phyloP scores from a whole-genome alignment of 78 protist genomes.

The Dictyostelium discoideum region dicty_2.7 NC_007088.5:7185001-7185500 shows the following conservation, averaged over 20 bases:
- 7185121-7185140: too few relatives aligned
- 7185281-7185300: background rate
- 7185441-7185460: background rate
- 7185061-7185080: too few relatives aligned
- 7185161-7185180: too few relatives aligned
- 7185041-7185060: too few relatives aligned
- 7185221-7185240: background rate
- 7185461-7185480: background rate
- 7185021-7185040: too few relatives aligned
- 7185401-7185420: background rate
- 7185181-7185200: too few relatives aligned
- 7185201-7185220: background rate
- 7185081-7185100: too few relatives aligned
- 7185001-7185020: too few relatives aligned
- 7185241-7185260: background rate
- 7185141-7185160: too few relatives aligned
- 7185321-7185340: background rate
- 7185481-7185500: background rate
- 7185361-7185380: background rate
- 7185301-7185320: background rate
- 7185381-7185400: background rate
- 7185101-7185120: too few relatives aligned
- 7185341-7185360: background rate
- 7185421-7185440: background rate
- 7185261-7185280: background rate